phyloP scores from a whole-genome alignment of 495 filamentous ascomycete species.

The Talaromyces thailandensis region DNA sequence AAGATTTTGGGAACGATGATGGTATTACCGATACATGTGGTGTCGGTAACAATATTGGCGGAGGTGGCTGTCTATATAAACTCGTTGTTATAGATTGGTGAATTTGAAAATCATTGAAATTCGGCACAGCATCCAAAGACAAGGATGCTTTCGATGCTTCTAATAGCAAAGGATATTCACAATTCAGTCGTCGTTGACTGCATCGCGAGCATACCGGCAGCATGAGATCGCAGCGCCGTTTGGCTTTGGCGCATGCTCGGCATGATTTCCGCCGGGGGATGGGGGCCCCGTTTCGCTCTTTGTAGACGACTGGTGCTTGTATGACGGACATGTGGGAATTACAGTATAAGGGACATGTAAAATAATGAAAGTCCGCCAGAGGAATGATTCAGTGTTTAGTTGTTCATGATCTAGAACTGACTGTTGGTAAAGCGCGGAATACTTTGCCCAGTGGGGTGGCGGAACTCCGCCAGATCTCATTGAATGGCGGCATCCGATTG shows the following conservation, averaged over 20 bases:
- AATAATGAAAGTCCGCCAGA: neutral
- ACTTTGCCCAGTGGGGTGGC: neutral
- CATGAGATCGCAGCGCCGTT: conserved; percentile 41
- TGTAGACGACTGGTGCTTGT: neutral
- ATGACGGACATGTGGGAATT: conserved; percentile 7
- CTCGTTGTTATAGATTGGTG: neutral
- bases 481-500: neutral
- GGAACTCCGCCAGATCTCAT: conserved; percentile 1
- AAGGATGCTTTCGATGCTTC: neutral
- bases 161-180: conserved; percentile 28
- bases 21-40: neutral
- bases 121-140: neutral
- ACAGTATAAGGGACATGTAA: too few species aligned
- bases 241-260: conserved; percentile 42
- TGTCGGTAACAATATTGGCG: neutral
- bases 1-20: neutral
- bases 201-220: conserved; percentile 41
- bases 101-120: neutral
- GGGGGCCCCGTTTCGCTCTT: conserved; percentile 14
- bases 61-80: neutral
- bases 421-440: neutral
- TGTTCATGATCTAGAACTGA: neutral
- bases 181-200: conserved; percentile 26
- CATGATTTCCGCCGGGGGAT: conserved; percentile 43
- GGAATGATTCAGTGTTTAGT: neutral